Percentiles rank a stretch among this genome's conserved stretches.
These are phyloP conservation scores for Candida schatavii DNA, from an alignment of 805 yeast genomes.

Conservation along the genomic window DNA sequence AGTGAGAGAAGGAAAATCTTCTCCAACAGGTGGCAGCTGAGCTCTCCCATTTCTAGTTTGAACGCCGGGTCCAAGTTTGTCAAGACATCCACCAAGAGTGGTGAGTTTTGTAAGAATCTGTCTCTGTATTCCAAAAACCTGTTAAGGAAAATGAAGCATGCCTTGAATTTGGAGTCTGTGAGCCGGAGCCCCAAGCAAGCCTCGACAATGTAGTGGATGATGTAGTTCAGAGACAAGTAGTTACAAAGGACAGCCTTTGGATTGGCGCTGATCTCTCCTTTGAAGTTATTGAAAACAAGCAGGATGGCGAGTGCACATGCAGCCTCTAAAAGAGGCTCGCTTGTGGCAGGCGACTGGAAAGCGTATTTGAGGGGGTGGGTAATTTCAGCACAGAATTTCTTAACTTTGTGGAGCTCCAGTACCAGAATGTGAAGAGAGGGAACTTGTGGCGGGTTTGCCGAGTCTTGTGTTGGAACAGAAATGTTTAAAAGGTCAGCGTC, in stretches of 20 bases:
- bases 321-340: slow-evolving; percentile 28
- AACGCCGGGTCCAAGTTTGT: slow-evolving; percentile 5
- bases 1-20: slow-evolving; percentile 35
- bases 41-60: slow-evolving; percentile 14
- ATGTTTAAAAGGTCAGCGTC: slow-evolving; percentile 20
- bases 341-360: slow-evolving; percentile 13
- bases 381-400: slow-evolving; percentile 22
- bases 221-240: slow-evolving; percentile 25
- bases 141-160: slow-evolving; percentile 33
- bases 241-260: slow-evolving; percentile 2
- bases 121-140: slow-evolving; percentile 29
- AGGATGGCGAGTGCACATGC: slow-evolving; percentile 32
- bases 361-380: slow-evolving; percentile 25
- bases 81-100: slow-evolving; percentile 6
- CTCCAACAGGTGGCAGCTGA: slow-evolving; percentile 30
- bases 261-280: background rate
- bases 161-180: slow-evolving; percentile 34
- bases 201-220: slow-evolving; percentile 34
- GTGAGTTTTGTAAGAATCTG: slow-evolving; percentile 7
- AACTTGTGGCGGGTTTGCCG: no score
- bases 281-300: slow-evolving; percentile 17
- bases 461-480: background rate
- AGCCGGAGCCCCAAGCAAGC: slow-evolving; percentile 31
- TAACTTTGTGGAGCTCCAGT: slow-evolving; percentile 14
- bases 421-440: slow-evolving; percentile 6